Conservation (phyloP, 129 eudicot species). For the Escallonia herrerae region DNA sequence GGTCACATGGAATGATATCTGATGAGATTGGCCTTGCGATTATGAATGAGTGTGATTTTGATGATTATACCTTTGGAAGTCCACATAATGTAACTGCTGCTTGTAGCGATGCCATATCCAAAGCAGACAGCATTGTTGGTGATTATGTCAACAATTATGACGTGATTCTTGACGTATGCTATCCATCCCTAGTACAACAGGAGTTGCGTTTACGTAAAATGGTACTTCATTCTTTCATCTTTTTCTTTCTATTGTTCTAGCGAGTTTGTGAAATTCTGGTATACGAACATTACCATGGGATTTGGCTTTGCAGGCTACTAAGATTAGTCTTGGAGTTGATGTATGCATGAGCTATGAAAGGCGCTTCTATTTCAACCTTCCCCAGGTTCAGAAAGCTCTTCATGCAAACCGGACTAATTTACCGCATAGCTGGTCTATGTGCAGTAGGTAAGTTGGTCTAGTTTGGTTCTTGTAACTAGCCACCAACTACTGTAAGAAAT, state of each 20-base stretch:
- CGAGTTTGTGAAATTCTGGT: neutral
- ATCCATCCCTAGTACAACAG: constrained; percentile 89
- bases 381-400: constrained; percentile 88
- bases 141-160: constrained; percentile 71
- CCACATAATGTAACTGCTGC: constrained; percentile 64
- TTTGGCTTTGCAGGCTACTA: constrained; percentile 57
- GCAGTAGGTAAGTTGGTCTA: constrained; percentile 63
- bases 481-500: neutral
- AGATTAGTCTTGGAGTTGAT: constrained; percentile 80
- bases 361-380: constrained; percentile 82
- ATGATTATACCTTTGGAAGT: constrained; percentile 65
- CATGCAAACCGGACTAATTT: constrained; percentile 90
- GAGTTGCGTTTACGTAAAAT: constrained; percentile 64
- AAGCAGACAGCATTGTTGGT: constrained; percentile 64
- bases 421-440: constrained; percentile 84
- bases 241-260: neutral
- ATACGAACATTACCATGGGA: neutral
- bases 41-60: constrained; percentile 75
- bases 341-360: constrained; percentile 83
- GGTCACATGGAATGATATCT: constrained; percentile 99
- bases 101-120: constrained; percentile 53
- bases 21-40: constrained; percentile 83
- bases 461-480: neutral
- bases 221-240: constrained; percentile 29
- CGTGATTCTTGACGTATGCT: constrained; percentile 91